Evolutionary conservation across 2,329 filamentous ascomycete species (phyloP).

Genomic region (Hysterium pulicare): DNA sequence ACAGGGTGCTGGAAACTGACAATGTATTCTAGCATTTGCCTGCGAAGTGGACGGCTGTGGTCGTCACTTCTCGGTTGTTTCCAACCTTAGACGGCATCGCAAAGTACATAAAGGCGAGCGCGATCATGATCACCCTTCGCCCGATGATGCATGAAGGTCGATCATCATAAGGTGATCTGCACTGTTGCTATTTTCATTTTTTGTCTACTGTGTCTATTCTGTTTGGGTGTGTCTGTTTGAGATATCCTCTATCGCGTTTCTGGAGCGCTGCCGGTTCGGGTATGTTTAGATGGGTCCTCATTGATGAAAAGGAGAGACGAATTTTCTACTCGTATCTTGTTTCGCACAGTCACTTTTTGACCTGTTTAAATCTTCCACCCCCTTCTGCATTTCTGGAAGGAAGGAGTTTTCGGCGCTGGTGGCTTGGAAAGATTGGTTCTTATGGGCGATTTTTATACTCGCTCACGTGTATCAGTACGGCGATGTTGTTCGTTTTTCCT

Average conservation of each 20-base stretch:
- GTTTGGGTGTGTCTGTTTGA: conserved; percentile 26
- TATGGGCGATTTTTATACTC: conserved; percentile 19
- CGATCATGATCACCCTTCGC: conserved; percentile 44
- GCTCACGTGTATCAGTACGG: conserved; percentile 31
- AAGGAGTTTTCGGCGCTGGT: conserved; percentile 12
- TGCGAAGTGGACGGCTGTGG: conserved; percentile 95
- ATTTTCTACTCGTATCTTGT: conserved; percentile 14
- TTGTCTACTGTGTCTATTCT: conserved; percentile 17
- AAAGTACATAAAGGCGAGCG: conserved; percentile 87
- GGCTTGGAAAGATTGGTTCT: conserved; percentile 10
- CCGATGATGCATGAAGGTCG: conserved; percentile 42
- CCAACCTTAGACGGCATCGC: conserved; percentile 87
- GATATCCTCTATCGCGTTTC: conserved; percentile 35
- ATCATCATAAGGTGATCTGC: conserved; percentile 22
- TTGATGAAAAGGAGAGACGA: conserved; percentile 26
- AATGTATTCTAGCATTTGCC: conserved; percentile 66
- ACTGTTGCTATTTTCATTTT: conserved; percentile 10
- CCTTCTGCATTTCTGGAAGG: conserved; percentile 2
- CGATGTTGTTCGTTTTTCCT: conserved; percentile 7
- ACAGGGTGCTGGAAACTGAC: conserved; percentile 13
- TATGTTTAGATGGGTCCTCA: conserved; percentile 20
- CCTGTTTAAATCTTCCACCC: conserved; percentile 15
- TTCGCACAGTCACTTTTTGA: conserved; percentile 26
- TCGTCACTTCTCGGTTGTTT: conserved; percentile 94
- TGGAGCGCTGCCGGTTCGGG: conserved; percentile 20